A percentile compares a stretch with the other conserved stretches of the same genome.
These are phyloP conservation scores for Kazachstania sp. DNA, from an alignment of 1,139 yeast genomes.

Conservation along the genomic window DNA sequence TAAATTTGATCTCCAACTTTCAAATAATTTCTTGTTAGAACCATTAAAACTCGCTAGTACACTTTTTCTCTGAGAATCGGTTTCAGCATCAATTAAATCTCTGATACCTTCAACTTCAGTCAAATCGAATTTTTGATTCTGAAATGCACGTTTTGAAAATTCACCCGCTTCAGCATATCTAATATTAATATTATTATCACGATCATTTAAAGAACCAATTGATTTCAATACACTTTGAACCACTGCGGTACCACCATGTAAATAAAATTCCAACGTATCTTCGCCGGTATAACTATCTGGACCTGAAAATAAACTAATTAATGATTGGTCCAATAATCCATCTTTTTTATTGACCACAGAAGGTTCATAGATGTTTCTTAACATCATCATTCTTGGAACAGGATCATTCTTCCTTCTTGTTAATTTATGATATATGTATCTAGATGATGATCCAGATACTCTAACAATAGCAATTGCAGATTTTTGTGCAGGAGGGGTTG, in stretches of 20 bases:
- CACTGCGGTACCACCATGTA: constrained; percentile 92
- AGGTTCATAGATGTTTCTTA: constrained; percentile 46
- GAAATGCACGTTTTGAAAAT: constrained; percentile 74
- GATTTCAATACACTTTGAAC: constrained; percentile 59
- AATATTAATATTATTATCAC: constrained; percentile 41
- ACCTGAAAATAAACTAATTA: constrained; percentile 56
- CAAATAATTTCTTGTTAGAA: constrained; percentile 45
- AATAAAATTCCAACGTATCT: constrained; percentile 74
- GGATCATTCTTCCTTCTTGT: constrained; percentile 38
- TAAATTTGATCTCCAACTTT: constrained; percentile 58
- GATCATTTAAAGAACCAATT: constrained; percentile 43
- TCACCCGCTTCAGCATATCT: constrained; percentile 92
- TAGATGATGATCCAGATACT: constrained; percentile 64
- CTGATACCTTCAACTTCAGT: constrained; percentile 88
- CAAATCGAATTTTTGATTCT: constrained; percentile 57
- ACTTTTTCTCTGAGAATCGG: constrained; percentile 75
- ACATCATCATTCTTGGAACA: constrained; percentile 44
- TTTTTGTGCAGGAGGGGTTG: constrained; percentile 64
- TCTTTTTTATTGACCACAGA: constrained; percentile 15
- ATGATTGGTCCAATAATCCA: constrained; percentile 62
- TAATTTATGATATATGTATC: constrained; percentile 34
- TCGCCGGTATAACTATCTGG: constrained; percentile 94
- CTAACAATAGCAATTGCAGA: constrained; percentile 86
- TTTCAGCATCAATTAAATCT: constrained; percentile 88
- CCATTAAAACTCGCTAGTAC: constrained; percentile 73